These are phyloP conservation scores for Kodamaea leandrae DNA, from an alignment of 805 yeast genomes.

Conservation along the genomic window DNA sequence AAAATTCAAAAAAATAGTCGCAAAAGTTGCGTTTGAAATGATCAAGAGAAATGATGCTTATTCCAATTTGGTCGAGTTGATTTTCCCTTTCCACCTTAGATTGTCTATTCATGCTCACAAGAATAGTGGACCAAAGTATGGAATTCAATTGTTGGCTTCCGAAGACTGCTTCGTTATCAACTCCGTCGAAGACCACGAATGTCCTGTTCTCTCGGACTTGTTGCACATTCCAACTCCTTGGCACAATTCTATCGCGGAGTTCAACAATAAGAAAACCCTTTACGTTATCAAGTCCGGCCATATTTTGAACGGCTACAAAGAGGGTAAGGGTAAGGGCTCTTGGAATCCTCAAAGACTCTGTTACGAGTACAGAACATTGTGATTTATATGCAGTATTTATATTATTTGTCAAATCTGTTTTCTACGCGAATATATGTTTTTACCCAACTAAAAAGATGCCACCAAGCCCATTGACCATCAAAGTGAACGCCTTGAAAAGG, in stretches of 20 bases:
- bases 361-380: conserved; percentile 9
- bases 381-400: conserved; percentile 8
- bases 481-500: conserved; percentile 64
- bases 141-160: conserved; percentile 46
- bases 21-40: conserved; percentile 62
- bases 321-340: conserved; percentile 20
- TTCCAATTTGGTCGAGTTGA: conserved; percentile 57
- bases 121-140: conserved; percentile 59
- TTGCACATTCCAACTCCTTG: conserved; percentile 67
- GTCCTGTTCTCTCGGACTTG: conserved; percentile 48
- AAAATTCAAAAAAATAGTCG: conserved; percentile 47
- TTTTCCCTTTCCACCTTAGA: conserved; percentile 59
- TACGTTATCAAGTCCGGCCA: conserved; percentile 24
- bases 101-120: conserved; percentile 62
- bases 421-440: background rate
- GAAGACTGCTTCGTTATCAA: conserved; percentile 45
- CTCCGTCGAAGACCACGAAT: conserved; percentile 38
- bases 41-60: conserved; percentile 64
- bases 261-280: conserved; percentile 32
- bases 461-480: conserved; percentile 70
- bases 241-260: conserved; percentile 54
- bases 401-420: background rate
- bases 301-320: conserved; percentile 6
- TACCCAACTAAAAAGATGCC: conserved; percentile 46
- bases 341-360: conserved; percentile 21